phyloP scores from a whole-genome alignment of 352 stramenopile genomes.

The Phytophthora megakarya region DNA sequence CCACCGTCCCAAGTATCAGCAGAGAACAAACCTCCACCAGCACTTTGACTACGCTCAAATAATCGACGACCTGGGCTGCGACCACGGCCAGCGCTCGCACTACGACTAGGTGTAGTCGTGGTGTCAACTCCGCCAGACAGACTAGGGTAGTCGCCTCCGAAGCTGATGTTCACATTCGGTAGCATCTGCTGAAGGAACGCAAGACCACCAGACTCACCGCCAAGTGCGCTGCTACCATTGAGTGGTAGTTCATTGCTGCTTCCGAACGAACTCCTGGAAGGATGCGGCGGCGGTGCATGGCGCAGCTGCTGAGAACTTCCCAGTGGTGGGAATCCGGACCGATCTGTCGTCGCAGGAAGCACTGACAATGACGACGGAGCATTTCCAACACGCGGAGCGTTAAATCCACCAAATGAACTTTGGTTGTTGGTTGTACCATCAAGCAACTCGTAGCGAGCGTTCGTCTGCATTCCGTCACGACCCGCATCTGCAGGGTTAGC shows the following conservation, averaged over 20 bases:
- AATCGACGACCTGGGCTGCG: slow-evolving; percentile 35
- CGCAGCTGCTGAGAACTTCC: slow-evolving; percentile 39
- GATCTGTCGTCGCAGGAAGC: slow-evolving; percentile 39
- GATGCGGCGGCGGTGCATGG: slow-evolving; percentile 27
- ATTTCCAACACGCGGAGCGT: slow-evolving; percentile 18
- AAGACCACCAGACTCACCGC: slow-evolving; percentile 41
- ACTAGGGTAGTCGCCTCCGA: slow-evolving; percentile 66
- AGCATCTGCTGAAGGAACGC: slow-evolving; percentile 89
- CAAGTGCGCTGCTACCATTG: slow-evolving; percentile 9
- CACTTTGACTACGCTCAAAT: slow-evolving; percentile 46
- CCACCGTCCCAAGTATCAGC: slow-evolving; percentile 37
- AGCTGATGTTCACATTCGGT: slow-evolving; percentile 89
- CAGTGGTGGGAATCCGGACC: slow-evolving; percentile 48
- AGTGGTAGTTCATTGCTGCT: slow-evolving; percentile 26
- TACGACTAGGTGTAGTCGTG: slow-evolving; percentile 14
- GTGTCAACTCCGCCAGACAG: slow-evolving; percentile 16
- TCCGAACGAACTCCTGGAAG: slow-evolving; percentile 37
- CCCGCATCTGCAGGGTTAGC: slow-evolving; percentile 53
- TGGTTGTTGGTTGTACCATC: slow-evolving; percentile 39
- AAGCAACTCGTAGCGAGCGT: slow-evolving; percentile 36
- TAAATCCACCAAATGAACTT: slow-evolving; percentile 36
- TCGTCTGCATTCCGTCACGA: slow-evolving; percentile 15
- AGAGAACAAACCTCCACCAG: slow-evolving; percentile 23
- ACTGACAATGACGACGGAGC: slow-evolving; percentile 24
- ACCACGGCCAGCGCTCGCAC: slow-evolving; percentile 16